phyloP scores from a whole-genome alignment of 108 stramenopile genomes.

The Nannochloropsis oceanica region DNA sequence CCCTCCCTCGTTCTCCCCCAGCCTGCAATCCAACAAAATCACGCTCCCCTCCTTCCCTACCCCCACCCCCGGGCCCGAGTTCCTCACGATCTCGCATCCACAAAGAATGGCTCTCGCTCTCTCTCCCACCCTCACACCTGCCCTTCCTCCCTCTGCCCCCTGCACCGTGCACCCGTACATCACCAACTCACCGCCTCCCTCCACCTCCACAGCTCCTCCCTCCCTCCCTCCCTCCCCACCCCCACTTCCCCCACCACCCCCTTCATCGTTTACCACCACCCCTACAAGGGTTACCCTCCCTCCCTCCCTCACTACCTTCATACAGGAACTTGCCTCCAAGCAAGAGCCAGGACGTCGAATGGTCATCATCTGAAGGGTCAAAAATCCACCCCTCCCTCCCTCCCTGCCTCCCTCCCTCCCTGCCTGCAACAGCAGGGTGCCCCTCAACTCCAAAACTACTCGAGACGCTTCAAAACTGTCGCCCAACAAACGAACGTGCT shows the following conservation, averaged over 20 bases:
- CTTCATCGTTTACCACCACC: neutral
- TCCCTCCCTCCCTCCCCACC: neutral
- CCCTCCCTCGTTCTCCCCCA: conserved; percentile 2
- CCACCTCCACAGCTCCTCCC: neutral
- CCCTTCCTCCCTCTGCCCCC: conserved; percentile 1
- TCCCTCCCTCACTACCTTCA: neutral
- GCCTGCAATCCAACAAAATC: conserved; percentile 11
- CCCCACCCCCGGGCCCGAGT: conserved; percentile 11
- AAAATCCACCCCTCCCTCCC: too few relatives aligned
- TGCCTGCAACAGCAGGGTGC: conserved; percentile 4
- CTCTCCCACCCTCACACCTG: neutral
- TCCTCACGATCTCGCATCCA: conserved; percentile 8
- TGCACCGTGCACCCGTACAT: conserved; percentile 6
- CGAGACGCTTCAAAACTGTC: conserved; percentile 1
- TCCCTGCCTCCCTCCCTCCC: neutral
- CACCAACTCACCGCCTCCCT: neutral
- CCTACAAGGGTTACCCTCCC: neutral
- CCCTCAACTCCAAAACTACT: conserved; percentile 29
- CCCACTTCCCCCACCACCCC: neutral
- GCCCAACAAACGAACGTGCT: conserved; percentile 13
- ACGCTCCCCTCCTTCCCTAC: neutral
- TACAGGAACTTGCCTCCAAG: neutral
- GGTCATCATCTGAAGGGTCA: conserved; percentile 6
- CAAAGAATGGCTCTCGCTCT: neutral
- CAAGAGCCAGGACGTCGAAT: conserved; percentile 20